Evolutionary conservation across 495 filamentous ascomycete species (phyloP), one percentile per base, ranked within the genome.

Genomic region (Haplographium delicatum): DNA sequence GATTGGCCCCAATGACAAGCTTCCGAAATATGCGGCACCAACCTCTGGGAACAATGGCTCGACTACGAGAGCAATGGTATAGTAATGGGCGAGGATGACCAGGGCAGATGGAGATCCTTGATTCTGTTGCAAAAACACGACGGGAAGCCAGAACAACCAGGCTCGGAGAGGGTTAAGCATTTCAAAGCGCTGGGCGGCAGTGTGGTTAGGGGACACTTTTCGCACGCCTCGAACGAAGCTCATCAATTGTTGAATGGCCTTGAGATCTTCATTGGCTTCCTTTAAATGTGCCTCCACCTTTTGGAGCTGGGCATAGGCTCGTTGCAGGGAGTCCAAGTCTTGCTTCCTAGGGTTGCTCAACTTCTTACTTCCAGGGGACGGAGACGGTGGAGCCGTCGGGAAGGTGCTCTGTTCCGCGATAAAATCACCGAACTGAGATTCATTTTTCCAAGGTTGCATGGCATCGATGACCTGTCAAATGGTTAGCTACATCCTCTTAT

Each of bases 141-240:
- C 80, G 3, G 94, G 94, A 38, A 96, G 76, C 88, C 90, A 98
- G 70, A 96, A 95, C 18, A 97, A 78, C 91, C 94, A 96, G 49
- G 83, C 80, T 35, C 91, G 83, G 15, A 98, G 76, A 5, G 85
- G 78, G 52, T 91, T 87, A 22, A 97, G 78, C 54, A 89, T 82
- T 62, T 89, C 83, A 64, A 97, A 97, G 57, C 91, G 84, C 49
- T 93, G 81, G 59, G 86, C 81, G 15, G 88, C 73, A 6, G 84
- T 80, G 53, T 85, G 80, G 2, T 79, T 82, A 1, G 88, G 82
- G 54, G 83, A 81, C 47, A 89, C 80, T 39, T 82, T 76, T 62
- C 84, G 82, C 47, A 96, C 80, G 15, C 82, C 78, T 61, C 89
- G 83, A 28, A 95, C 71, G 68, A 95, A 96, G 42, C 75, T 81